A percentile compares a stretch with the other conserved stretches of the same genome.
phyloP scores from a whole-genome alignment of 225 moss, liverwort and hornwort species.

The Marchantia polymorpha region DNA sequence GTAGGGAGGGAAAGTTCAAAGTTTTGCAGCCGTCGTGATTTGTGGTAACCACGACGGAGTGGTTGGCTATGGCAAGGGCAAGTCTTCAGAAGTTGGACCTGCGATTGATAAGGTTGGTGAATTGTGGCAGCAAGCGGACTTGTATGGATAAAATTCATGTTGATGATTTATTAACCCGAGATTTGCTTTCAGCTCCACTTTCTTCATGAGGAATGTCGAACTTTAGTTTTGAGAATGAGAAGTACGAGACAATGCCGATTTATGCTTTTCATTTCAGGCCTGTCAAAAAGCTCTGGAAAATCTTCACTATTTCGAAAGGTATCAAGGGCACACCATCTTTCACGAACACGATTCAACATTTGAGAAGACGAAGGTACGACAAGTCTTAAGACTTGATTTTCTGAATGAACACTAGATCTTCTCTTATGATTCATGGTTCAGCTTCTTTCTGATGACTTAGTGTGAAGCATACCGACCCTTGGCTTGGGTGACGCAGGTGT shows the following conservation, averaged over 20 bases:
- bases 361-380: constrained; percentile 80
- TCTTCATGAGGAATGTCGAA: background rate
- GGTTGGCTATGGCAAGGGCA: constrained; percentile 92
- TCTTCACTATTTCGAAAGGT: constrained; percentile 89
- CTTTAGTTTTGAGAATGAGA: background rate
- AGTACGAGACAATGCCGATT: background rate
- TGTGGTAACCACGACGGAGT: constrained; percentile 87
- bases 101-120: constrained; percentile 76
- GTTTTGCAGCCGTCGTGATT: constrained; percentile 78
- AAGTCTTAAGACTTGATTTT: background rate
- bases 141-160: background rate
- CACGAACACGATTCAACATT: constrained; percentile 82
- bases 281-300: constrained; percentile 72
- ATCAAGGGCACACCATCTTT: constrained; percentile 84
- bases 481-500: constrained; percentile 45
- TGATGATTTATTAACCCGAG: background rate
- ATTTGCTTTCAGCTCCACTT: background rate
- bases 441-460: background rate
- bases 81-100: constrained; percentile 76
- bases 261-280: constrained; percentile 36
- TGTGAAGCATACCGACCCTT: background rate
- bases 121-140: background rate
- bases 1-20: constrained; percentile 79
- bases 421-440: too few species aligned
- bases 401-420: background rate